Conservation (phyloP, 2,329 filamentous ascomycete genomes). For the Aspergillus sp. region DNA sequence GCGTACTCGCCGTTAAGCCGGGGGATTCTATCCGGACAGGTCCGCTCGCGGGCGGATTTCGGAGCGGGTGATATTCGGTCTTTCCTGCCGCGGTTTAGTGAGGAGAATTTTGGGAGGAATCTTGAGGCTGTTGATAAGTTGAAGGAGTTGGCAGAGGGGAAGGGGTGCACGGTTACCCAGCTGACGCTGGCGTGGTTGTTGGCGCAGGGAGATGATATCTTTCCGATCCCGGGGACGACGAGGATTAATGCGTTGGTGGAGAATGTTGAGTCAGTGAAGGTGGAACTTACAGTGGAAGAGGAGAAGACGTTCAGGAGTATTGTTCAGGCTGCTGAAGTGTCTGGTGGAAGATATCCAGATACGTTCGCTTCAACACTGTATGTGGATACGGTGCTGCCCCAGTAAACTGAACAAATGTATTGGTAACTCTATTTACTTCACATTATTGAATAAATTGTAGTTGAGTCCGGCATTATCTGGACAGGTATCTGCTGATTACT, state of each 20-base stretch:
- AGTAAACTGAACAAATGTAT: background rate
- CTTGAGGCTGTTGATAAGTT: slow-evolving; percentile 54
- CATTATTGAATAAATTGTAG: background rate
- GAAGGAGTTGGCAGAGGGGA: slow-evolving; percentile 50
- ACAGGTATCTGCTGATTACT: too few species aligned
- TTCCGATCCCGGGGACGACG: slow-evolving; percentile 60
- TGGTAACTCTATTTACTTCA: too few species aligned
- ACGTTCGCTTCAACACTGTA: background rate
- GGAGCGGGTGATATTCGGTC: slow-evolving; percentile 48
- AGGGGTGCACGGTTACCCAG: slow-evolving; percentile 56
- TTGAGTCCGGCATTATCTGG: background rate
- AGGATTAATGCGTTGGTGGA: slow-evolving; percentile 47
- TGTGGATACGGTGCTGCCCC: slow-evolving; percentile 13
- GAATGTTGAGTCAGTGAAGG: slow-evolving; percentile 33
- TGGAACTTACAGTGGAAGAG: slow-evolving; percentile 18
- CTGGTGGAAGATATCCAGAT: slow-evolving; percentile 13
- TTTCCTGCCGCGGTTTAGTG: slow-evolving; percentile 49
- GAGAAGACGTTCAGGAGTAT: slow-evolving; percentile 12
- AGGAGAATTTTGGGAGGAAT: slow-evolving; percentile 58
- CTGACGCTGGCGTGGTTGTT: slow-evolving; percentile 64
- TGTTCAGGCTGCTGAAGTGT: slow-evolving; percentile 4
- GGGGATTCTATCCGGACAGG: slow-evolving; percentile 45
- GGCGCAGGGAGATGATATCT: slow-evolving; percentile 59
- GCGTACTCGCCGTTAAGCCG: slow-evolving; percentile 45
- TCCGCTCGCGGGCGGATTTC: slow-evolving; percentile 41